These are phyloP conservation scores for Euptelea pleiosperma DNA, from an alignment of 164 flowering plant species.

Conservation along the genomic window DNA sequence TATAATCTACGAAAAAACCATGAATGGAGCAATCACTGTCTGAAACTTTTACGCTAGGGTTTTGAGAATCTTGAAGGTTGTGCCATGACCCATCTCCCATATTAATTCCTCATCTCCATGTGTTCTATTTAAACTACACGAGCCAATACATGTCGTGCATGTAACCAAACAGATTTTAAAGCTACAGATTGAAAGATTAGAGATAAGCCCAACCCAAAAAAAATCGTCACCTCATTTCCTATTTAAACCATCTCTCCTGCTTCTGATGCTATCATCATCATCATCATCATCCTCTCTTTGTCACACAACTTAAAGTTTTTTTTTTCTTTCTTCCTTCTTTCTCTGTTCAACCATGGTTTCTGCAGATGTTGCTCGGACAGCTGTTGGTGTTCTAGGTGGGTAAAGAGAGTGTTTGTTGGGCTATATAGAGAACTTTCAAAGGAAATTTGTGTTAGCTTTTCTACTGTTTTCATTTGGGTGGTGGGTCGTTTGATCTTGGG, in stretches of 20 bases:
- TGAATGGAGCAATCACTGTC: neutral
- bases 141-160: constrained; percentile 31
- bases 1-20: neutral
- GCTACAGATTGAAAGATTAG: constrained; percentile 3
- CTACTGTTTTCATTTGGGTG: too few relatives aligned
- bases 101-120: constrained; percentile 16
- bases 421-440: too few relatives aligned
- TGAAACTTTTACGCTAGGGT: neutral
- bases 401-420: too few relatives aligned
- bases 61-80: constrained; percentile 25
- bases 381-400: constrained; percentile 52
- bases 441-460: too few relatives aligned
- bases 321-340: neutral
- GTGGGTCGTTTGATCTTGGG: too few relatives aligned
- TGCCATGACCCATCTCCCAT: constrained; percentile 19
- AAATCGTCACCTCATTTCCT: constrained; percentile 5
- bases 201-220: constrained; percentile 11
- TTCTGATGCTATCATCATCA: too few relatives aligned
- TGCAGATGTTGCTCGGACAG: constrained; percentile 35
- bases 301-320: neutral
- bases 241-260: constrained; percentile 5
- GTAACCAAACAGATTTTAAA: constrained; percentile 19
- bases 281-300: too few relatives aligned
- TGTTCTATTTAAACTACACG: constrained; percentile 11
- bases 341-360: constrained; percentile 40